Base-by-base conservation (phyloP, 164 flowering plant genomes). In the Vitis vinifera region DNA sequence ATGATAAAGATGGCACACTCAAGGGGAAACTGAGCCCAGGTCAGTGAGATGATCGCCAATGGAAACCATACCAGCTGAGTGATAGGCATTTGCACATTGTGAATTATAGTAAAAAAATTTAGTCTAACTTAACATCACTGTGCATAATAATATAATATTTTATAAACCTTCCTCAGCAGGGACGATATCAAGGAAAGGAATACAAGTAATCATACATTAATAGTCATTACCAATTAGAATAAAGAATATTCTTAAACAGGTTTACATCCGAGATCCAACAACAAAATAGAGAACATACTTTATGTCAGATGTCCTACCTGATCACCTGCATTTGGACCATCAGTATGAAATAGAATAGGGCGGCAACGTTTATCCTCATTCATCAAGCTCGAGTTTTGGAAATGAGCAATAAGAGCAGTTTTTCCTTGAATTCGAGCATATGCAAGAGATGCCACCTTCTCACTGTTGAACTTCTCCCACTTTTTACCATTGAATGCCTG, bases 391-490 rank as follows among this genome's bases (percentile, higher is more conserved):
- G 97, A 92, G 75, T 92, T 90, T 77, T 92, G 97, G 76, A 92
- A 92, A 81, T 92, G 97, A 27, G 97, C 88, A 77, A 92, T 75
- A 2, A 92, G 85, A 73, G 97, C 95, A 67, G 87, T 71, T 73
- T 90, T 92, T 63, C 97, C 97, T 70, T 92, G 97, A 66, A 92
- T 92, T 10, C 97, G 85, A 62, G 93, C 97, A 82, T 90, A 92
- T 29, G 97, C 92, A 67, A 92, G 91, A 52, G 89, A 79, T 64
- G 93, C 97, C 64, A 92, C 95, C 85, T 92, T 92, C 70, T 89
- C 97, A 72, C 97, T 90, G 72, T 90, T 92, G 82, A 92, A 92
- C 76, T 92, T 92, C 81, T 92, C 97, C 97, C 97, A 92, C 65
- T 86, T 92, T 69, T 89, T 90, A 3, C 97, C 97, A 77, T 91